Conservation (phyloP, 768 basidiomycete genomes). For the Hypsizygus marmoreus region DNA sequence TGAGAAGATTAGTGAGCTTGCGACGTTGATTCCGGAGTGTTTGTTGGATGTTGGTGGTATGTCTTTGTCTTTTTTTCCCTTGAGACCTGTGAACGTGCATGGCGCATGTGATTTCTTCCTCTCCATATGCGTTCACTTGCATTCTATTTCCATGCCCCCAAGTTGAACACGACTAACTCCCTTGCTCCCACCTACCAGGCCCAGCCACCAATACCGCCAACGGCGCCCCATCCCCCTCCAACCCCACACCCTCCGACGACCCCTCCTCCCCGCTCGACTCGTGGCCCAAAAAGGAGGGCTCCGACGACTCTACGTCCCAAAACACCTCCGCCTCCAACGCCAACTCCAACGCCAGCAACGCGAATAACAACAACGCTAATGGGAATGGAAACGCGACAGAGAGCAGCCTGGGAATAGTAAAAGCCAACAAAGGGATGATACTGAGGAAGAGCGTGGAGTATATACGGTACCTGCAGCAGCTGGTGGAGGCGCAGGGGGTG, state of each 20-base stretch:
- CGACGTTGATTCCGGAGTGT: slow-evolving; percentile 85
- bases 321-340: slow-evolving; percentile 1
- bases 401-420: slow-evolving; percentile 53
- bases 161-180: too few relatives aligned
- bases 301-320: slow-evolving; percentile 2
- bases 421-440: slow-evolving; percentile 96
- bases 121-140: too few relatives aligned
- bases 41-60: slow-evolving; percentile 56
- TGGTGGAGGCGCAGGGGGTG: slow-evolving; percentile 77
- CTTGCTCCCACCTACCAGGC: too few relatives aligned
- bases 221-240: slow-evolving; percentile 7
- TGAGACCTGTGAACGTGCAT: background rate
- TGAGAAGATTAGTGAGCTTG: slow-evolving; percentile 90
- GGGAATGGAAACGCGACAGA: slow-evolving; percentile 16
- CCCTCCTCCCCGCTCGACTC: slow-evolving; percentile 16
- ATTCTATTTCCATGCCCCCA: too few relatives aligned
- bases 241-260: slow-evolving; percentile 8
- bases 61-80: slow-evolving; percentile 8
- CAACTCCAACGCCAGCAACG: slow-evolving; percentile 9
- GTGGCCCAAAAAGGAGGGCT: slow-evolving; percentile 10
- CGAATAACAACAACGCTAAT: slow-evolving; percentile 14
- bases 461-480: slow-evolving; percentile 83
- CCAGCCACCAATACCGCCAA: slow-evolving; percentile 1
- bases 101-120: background rate
- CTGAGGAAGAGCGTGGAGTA: slow-evolving; percentile 81